Conservation (phyloP, 306 rosid genomes). For the Cucumis hystrix region DNA sequence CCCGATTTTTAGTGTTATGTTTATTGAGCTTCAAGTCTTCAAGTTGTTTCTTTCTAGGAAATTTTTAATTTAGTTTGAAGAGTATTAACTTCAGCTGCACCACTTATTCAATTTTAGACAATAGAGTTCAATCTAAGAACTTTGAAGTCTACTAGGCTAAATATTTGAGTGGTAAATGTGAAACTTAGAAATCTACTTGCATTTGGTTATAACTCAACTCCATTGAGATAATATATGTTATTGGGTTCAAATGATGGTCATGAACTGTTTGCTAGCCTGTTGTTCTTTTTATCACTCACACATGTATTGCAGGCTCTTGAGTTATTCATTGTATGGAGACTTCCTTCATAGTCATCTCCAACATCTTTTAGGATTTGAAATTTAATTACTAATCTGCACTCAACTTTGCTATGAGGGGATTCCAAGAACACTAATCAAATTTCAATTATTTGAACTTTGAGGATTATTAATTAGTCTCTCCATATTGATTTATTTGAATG, state of each 20-base stretch:
- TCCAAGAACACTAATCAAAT: not conserved
- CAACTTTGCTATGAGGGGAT: not conserved
- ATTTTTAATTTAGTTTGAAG: not conserved
- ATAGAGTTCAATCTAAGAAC: not conserved
- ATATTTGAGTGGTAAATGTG: not conserved
- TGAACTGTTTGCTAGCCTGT: not conserved
- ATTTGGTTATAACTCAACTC: not conserved
- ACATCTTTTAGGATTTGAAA: not conserved
- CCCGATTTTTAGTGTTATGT: not conserved
- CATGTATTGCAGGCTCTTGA: not conserved
- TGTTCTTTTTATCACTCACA: not conserved
- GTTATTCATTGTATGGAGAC: not conserved
- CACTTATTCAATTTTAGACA: not conserved
- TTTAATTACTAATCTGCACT: not conserved
- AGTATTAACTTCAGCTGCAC: not conserved
- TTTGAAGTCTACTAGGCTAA: not conserved
- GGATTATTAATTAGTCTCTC: not conserved
- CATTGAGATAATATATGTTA: not conserved
- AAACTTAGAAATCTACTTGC: not conserved
- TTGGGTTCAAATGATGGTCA: not conserved
- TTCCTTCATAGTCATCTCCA: not conserved
- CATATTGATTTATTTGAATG: conserved; percentile 14
- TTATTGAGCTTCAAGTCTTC: not conserved
- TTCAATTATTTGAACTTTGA: not conserved
- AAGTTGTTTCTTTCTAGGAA: not conserved